These are phyloP conservation scores for Halophytophthora batemanensis DNA, from an alignment of 352 stramenopile species.

Conservation along the genomic window DNA sequence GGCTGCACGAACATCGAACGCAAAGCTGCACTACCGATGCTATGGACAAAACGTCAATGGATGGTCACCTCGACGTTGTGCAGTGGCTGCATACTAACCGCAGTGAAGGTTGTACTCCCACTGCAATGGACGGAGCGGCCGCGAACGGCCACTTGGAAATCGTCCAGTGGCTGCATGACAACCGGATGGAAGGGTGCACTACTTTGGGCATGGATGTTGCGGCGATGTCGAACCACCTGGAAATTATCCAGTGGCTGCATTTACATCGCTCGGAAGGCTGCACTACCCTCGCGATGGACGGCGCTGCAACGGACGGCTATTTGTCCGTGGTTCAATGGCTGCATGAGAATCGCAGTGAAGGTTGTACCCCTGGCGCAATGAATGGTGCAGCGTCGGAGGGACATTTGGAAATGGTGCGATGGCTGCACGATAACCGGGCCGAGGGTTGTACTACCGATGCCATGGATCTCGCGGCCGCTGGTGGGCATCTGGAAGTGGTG, in stretches of 20 bases:
- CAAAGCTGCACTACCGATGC: constrained; percentile 2
- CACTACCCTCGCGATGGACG: constrained; percentile 5
- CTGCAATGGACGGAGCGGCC: constrained; percentile 18
- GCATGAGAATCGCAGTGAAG: constrained; percentile 14
- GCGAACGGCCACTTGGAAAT: constrained; percentile 11
- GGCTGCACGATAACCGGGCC: constrained; percentile 3
- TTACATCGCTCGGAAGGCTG: neutral
- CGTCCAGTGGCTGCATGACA: constrained; percentile 5
- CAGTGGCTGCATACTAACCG: constrained; percentile 10
- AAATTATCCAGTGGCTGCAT: constrained; percentile 9
- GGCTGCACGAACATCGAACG: neutral
- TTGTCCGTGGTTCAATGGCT: constrained; percentile 15
- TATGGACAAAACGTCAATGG: neutral
- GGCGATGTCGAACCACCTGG: constrained; percentile 3
- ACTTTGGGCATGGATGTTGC: constrained; percentile 1
- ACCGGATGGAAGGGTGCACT: constrained; percentile 1
- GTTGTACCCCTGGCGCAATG: constrained; percentile 8
- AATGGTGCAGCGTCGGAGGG: constrained; percentile 16
- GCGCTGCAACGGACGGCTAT: neutral
- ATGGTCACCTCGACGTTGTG: constrained; percentile 1
- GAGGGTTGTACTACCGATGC: constrained; percentile 10
- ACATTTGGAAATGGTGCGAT: constrained; percentile 13
- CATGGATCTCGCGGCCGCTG: constrained; percentile 9
- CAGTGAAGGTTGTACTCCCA: constrained; percentile 6
- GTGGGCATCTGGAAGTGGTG: constrained; percentile 7